Evolutionary conservation across 441 rosid species (phyloP), one percentile per base, ranked within the genome.

Genomic region (Codiaeum variegatum): DNA sequence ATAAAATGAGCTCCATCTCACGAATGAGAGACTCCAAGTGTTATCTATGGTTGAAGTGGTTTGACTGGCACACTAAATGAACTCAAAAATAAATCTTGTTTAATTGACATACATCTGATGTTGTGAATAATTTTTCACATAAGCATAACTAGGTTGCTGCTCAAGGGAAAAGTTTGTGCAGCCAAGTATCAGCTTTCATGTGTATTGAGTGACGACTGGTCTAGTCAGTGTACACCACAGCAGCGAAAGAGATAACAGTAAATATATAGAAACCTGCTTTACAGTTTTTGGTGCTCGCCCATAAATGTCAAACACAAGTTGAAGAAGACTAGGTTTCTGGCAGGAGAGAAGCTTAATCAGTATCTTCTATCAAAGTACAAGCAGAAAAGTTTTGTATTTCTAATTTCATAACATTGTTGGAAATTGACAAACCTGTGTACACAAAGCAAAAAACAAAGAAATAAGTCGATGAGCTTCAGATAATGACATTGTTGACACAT

Each of bases 321-420:
- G 92, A 74, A 96, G 96, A 76, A 90, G 98, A 79, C 85, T 78
- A 80, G 93, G 97, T 81, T 88, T 96, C 99, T 96, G 89, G 75
- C 77, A 81, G 28, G 44, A 83, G 32, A 73, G 59, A 66, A 74
- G 5, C 34, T 63, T 21, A 11, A 76, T 85, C 75, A 80, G 84
- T 69, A 66, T 42, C 34, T 26, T 5, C 2, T 59, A 59, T 42
- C 23, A 19, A 60, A 55, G 55, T 32, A 44, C 19, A 56, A 44
- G 38, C 59, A 29, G 61, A 61, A 40, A 64, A 64, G 60, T 49
- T 12, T 63, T 31, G 5, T 23, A 21, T 42, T 67, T 54, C 28
- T 29, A 36, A 79, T 18, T 66, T 72, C 63, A 51, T 58, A 73
- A 71, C 40, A 68, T 31, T 64, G 67, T 34, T 67, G 61, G 44